phyloP scores from a whole-genome alignment of 345 rosid genomes.

The Bruguiera gymnorhiza region DNA sequence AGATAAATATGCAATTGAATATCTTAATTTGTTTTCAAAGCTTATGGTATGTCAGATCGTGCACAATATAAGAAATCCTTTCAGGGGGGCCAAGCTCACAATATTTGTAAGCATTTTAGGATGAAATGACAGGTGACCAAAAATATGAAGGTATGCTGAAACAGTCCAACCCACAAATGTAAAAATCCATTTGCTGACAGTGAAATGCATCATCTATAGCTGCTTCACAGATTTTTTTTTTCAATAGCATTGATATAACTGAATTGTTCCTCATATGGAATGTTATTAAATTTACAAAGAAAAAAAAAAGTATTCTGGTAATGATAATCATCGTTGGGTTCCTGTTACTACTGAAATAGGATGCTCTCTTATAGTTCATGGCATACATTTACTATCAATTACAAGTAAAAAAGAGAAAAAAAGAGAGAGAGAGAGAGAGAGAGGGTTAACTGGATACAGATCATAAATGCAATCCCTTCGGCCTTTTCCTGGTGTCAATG shows the following conservation, averaged over 20 bases:
- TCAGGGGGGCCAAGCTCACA: too few species aligned
- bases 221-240: background rate
- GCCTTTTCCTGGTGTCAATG: constrained; percentile 80
- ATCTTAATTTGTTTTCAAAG: too few species aligned
- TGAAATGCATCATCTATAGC: background rate
- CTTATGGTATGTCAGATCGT: too few species aligned
- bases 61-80: too few species aligned
- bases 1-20: too few species aligned
- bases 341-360: background rate
- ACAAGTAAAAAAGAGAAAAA: background rate
- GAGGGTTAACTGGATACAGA: constrained; percentile 87
- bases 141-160: too few species aligned
- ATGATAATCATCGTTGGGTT: background rate
- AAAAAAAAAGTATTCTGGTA: too few species aligned
- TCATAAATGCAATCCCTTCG: constrained; percentile 89
- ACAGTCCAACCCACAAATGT: background rate
- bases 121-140: too few species aligned
- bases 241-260: background rate
- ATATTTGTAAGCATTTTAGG: too few species aligned
- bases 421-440: constrained; percentile 1
- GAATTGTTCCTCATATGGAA: background rate
- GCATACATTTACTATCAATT: background rate
- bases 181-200: background rate
- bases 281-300: background rate
- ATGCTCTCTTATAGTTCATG: background rate